Evolutionary conservation across 305 asterid species (phyloP).

Genomic region (Plantago coronopus): DNA sequence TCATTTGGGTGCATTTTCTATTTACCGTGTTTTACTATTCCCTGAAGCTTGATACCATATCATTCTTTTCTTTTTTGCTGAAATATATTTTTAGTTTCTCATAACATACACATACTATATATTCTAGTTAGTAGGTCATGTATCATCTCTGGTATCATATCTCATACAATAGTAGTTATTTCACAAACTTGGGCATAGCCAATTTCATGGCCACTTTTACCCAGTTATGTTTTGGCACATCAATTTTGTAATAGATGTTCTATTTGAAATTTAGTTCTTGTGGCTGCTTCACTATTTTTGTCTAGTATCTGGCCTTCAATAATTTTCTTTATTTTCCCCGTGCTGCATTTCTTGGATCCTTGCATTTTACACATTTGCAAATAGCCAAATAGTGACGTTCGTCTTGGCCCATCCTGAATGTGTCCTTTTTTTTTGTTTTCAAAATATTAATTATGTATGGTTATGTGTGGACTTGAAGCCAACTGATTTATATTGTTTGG

Average conservation of each 20-base stretch:
- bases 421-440: too few relatives aligned
- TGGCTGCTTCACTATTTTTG: neutral
- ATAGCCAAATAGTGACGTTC: neutral
- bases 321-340: neutral
- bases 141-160: neutral
- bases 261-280: neutral
- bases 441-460: too few relatives aligned
- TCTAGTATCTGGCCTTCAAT: neutral
- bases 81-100: too few relatives aligned
- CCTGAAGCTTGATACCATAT: too few relatives aligned
- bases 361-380: neutral
- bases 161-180: too few relatives aligned
- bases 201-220: neutral
- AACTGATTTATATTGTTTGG: too few relatives aligned
- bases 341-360: neutral
- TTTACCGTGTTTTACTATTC: neutral
- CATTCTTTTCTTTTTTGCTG: too few relatives aligned
- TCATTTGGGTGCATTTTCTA: constrained; percentile 11
- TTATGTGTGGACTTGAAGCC: too few relatives aligned
- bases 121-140: constrained; percentile 1
- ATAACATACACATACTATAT: too few relatives aligned
- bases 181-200: too few relatives aligned
- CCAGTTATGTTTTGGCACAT: neutral
- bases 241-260: neutral
- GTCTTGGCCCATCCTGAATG: too few relatives aligned